phyloP scores from a whole-genome alignment of 1,284 basidiomycete genomes.

The Vanrija humicola region DNA sequence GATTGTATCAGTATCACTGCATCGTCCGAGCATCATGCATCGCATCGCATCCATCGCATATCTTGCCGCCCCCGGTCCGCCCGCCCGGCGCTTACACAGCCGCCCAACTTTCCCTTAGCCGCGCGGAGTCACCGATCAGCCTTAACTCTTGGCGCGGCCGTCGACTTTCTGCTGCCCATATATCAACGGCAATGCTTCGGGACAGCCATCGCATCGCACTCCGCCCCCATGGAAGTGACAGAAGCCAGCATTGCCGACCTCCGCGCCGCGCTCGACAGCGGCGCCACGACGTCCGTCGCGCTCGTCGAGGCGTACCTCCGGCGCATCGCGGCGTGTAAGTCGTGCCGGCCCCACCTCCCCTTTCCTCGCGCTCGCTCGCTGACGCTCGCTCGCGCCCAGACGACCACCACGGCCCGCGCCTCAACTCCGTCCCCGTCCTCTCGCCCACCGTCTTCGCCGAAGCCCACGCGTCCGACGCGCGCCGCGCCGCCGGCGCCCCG shows the following conservation, averaged over 20 bases:
- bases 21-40: too few relatives aligned
- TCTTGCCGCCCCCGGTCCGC: neutral
- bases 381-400: neutral
- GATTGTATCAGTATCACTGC: too few relatives aligned
- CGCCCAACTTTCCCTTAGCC: neutral
- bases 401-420: slow-evolving; percentile 5
- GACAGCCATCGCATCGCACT: too few relatives aligned
- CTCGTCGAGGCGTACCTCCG: slow-evolving; percentile 7
- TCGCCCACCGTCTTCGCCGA: slow-evolving; percentile 1
- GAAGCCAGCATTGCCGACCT: slow-evolving; percentile 7
- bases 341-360: too few relatives aligned
- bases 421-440: slow-evolving; percentile 3
- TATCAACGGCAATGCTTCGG: too few relatives aligned
- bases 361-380: too few relatives aligned
- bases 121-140: neutral
- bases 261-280: slow-evolving; percentile 3
- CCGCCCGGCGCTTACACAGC: neutral
- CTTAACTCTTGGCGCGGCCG: neutral
- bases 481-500: neutral
- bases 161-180: too few relatives aligned
- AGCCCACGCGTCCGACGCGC: slow-evolving; percentile 3
- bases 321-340: slow-evolving; percentile 4
- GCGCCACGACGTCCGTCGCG: neutral
- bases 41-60: too few relatives aligned
- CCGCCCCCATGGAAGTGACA: slow-evolving; percentile 3